Conservation (phyloP, 1,284 basidiomycete species). For the Tranzscheliella williamsii region DNA sequence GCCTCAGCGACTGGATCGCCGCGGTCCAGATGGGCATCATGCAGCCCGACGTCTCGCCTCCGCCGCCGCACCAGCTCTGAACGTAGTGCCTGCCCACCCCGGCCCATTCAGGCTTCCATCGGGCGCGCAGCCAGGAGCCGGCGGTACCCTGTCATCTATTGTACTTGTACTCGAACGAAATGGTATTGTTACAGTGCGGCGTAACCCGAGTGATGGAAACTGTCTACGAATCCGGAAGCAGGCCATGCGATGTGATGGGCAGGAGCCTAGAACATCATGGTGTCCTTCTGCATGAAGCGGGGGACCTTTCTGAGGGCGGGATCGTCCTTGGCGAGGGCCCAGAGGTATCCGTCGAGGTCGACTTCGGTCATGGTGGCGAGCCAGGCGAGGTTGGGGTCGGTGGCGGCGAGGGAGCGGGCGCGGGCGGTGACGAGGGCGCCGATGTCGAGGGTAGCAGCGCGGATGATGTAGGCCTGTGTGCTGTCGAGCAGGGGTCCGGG, state of each 20-base stretch:
- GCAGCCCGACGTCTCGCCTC: slow-evolving; percentile 1
- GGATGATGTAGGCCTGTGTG: slow-evolving; percentile 47
- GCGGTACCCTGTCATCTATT: no score
- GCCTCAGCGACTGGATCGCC: slow-evolving; percentile 20
- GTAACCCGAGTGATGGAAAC: no score
- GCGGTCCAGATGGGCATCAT: slow-evolving; percentile 15
- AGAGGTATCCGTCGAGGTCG: slow-evolving; percentile 56
- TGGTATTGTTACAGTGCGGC: no score
- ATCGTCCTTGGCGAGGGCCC: slow-evolving; percentile 52
- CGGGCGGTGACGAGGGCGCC: slow-evolving; percentile 33
- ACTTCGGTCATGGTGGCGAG: slow-evolving; percentile 43
- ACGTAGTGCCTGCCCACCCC: no score
- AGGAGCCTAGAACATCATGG: slow-evolving; percentile 35
- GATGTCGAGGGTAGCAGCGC: slow-evolving; percentile 46
- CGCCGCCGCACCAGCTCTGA: no score
- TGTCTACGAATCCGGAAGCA: no score
- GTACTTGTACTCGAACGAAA: no score
- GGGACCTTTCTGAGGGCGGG: slow-evolving; percentile 40
- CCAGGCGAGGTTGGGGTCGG: slow-evolving; percentile 9
- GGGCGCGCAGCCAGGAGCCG: no score
- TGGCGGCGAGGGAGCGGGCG: slow-evolving; percentile 22
- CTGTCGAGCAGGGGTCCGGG: slow-evolving; percentile 22
- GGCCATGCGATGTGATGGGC: no score
- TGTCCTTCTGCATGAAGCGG: slow-evolving; percentile 36
- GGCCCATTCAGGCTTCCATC: no score